A percentile compares a stretch with the other conserved stretches of the same genome.
These are phyloP conservation scores for Eucommia ulmoides DNA, from an alignment of 257 asterid genomes.

Conservation along the genomic window DNA sequence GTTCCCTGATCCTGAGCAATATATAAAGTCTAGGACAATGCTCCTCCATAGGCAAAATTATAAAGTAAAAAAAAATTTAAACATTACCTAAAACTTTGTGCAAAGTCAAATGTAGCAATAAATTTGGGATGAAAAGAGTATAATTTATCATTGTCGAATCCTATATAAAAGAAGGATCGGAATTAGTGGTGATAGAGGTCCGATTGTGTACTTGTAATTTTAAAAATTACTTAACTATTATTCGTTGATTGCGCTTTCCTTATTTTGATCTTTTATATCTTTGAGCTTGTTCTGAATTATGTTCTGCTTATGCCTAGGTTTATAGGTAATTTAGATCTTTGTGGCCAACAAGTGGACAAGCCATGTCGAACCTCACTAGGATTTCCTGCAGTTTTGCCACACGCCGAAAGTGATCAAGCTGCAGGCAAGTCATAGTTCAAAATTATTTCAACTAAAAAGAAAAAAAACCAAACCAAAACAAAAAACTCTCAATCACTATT, in stretches of 20 bases:
- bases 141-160: no score
- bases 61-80: no score
- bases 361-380: slow-evolving; percentile 93
- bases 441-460: neutral
- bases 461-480: neutral
- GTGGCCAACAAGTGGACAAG: slow-evolving; percentile 88
- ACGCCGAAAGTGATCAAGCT: slow-evolving; percentile 76
- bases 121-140: no score
- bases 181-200: no score
- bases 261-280: neutral
- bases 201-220: neutral
- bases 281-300: slow-evolving; percentile 23
- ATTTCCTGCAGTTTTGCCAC: slow-evolving; percentile 93
- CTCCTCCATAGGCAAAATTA: no score
- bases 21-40: no score
- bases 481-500: neutral
- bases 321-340: slow-evolving; percentile 86
- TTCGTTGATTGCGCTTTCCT: slow-evolving; percentile 1
- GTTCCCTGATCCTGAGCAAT: no score
- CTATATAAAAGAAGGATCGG: no score
- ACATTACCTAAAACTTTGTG: no score
- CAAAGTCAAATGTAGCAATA: no score
- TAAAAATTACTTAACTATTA: neutral
- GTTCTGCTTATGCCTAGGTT: slow-evolving; percentile 51
- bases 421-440: slow-evolving; percentile 29